A percentile compares a stretch with the other conserved stretches of the same genome.
These are phyloP conservation scores for Fusarium newnesense DNA, from an alignment of 2,329 filamentous ascomycete species.

Conservation along the genomic window DNA sequence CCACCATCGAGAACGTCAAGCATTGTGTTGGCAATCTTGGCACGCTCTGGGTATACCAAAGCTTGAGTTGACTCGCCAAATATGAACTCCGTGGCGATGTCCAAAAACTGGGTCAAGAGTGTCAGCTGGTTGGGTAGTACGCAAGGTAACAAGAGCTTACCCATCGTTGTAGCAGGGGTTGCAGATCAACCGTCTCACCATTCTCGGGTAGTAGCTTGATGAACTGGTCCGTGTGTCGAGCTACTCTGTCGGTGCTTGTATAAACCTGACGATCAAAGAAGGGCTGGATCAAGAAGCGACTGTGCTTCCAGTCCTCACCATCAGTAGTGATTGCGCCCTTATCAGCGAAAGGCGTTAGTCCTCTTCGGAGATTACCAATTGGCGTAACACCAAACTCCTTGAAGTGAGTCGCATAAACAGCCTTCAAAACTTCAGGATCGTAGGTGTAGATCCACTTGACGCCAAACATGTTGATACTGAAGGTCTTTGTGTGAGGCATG, in stretches of 20 bases:
- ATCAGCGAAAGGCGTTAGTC: not conserved
- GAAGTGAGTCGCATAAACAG: not conserved
- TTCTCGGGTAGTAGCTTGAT: not conserved
- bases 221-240: not conserved
- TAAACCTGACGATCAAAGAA: constrained; percentile 7
- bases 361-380: not conserved
- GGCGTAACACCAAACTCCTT: not conserved
- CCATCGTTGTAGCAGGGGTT: not conserved
- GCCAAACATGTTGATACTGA: not conserved
- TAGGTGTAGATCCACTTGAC: not conserved
- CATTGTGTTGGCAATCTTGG: not conserved
- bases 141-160: not conserved
- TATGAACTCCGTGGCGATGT: not conserved
- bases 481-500: not conserved
- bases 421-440: not conserved
- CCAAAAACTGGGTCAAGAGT: not conserved
- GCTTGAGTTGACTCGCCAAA: not conserved
- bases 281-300: not conserved
- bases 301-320: not conserved
- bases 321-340: constrained; percentile 2
- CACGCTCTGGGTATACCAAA: not conserved
- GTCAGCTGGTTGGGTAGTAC: not conserved
- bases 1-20: not conserved
- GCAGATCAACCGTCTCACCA: not conserved
- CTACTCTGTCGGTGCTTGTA: not conserved